Base-by-base conservation (phyloP, 164 flowering plant species). In the Umbilicus rupestris region DNA sequence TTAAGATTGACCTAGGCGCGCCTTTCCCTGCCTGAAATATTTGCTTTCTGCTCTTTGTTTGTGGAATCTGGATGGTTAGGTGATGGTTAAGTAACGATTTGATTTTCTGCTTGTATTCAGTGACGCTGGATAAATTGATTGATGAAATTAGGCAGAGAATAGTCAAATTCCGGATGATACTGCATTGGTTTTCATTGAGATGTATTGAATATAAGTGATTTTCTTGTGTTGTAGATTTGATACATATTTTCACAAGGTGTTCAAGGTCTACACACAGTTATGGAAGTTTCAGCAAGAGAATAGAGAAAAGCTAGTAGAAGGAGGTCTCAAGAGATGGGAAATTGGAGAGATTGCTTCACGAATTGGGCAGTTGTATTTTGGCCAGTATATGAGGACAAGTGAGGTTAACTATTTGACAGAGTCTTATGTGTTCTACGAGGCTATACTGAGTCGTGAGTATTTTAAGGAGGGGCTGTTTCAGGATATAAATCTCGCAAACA, bases 281-380 rank as follows among this genome's bases (percentile, higher is more conserved):
- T 93, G 98, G 97, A 93, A 90, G 75, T 90, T 80, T 71, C 98
- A 93, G 63, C 96, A 86, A 72, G 98, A 90, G 74, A 85, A 90
- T 73, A 77, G 97, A 65, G 92, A 84, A 73, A 86, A 86, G 69
- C 81, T 90, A 29, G 92, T 89, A 35, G 98, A 90, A 68, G 83
- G 89, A 16, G 98, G 98, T 47, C 70, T 93, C 16, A 89, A 87
- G 78, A 76, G 97, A 78, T 87, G 91, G 94, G 97, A 89, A 76
- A 89, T 93, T 65, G 98, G 98, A 24, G 97, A 93, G 77, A 93
- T 89, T 69, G 98, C 98, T 2, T 90, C 97, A 19, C 83, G 98
- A 14, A 93, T 90, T 55, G 98, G 87, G 49, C 98, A 90, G 78
- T 78, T 90, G 20, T 89, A 90, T 69, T 90, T 79, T 67, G 94